These are phyloP conservation scores for Porpolomopsis calyptriformis DNA, from an alignment of 768 basidiomycete genomes.

Conservation along the genomic window DNA sequence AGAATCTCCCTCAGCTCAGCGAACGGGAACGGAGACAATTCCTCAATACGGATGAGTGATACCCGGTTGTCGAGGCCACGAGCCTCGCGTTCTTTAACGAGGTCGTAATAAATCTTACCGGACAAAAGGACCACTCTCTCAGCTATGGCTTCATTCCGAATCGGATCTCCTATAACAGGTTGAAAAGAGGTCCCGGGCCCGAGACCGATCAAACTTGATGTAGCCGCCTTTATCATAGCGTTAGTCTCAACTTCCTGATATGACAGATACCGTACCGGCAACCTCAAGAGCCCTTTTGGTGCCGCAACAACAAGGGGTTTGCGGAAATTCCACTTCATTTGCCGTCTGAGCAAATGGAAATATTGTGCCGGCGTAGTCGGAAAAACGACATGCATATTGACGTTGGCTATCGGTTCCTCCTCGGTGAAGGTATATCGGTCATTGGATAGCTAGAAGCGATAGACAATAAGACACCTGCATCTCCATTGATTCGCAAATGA, in stretches of 20 bases:
- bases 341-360: constrained; percentile 85
- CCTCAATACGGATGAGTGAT: constrained; percentile 72
- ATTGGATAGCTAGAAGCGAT: constrained; percentile 52
- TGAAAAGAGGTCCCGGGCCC: constrained; percentile 50
- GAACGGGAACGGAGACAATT: constrained; percentile 85
- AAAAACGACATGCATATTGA: constrained; percentile 80
- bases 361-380: constrained; percentile 88
- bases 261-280: constrained; percentile 41
- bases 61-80: constrained; percentile 39
- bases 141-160: constrained; percentile 26
- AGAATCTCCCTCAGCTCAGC: constrained; percentile 36
- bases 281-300: constrained; percentile 73
- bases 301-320: constrained; percentile 79
- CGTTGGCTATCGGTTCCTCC: constrained; percentile 30
- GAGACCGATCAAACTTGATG: constrained; percentile 57
- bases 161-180: constrained; percentile 52
- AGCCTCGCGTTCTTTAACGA: constrained; percentile 55
- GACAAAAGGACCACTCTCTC: constrained; percentile 64
- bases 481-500: not conserved
- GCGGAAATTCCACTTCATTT: constrained; percentile 74
- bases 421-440: constrained; percentile 40
- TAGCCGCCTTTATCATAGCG: constrained; percentile 45
- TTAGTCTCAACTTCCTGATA: not conserved
- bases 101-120: constrained; percentile 85
- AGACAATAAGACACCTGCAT: not conserved